Conservation (phyloP, 1,139 yeast genomes). For the Saccharomycopsis crataegensis region DNA sequence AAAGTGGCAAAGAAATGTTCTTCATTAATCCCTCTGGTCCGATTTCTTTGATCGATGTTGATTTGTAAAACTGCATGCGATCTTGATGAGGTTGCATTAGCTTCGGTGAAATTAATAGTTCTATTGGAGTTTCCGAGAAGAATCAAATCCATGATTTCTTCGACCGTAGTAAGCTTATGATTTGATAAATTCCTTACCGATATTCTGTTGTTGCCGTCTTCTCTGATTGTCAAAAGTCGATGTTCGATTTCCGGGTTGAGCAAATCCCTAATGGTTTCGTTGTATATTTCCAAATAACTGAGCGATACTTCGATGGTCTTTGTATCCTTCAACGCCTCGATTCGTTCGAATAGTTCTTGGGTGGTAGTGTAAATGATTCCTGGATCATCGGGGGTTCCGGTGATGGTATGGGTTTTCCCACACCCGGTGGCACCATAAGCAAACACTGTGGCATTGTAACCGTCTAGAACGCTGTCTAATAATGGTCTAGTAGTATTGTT, state of each 20-base stretch:
- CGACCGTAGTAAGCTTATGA: conserved; percentile 56
- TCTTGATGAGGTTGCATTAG: conserved; percentile 82
- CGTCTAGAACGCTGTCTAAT: conserved; percentile 69
- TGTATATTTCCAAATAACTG: conserved; percentile 81
- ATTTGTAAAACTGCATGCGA: conserved; percentile 91
- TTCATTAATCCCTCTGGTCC: conserved; percentile 58
- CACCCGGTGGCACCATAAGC: conserved; percentile 97
- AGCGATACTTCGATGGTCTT: conserved; percentile 54
- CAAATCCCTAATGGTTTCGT: conserved; percentile 79
- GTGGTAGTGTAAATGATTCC: conserved; percentile 78
- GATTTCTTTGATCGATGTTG: conserved; percentile 54
- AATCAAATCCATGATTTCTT: conserved; percentile 77
- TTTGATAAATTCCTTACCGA: conserved; percentile 67
- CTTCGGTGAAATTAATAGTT: conserved; percentile 82
- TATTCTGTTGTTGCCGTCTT: conserved; percentile 61
- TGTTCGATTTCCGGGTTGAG: conserved; percentile 44
- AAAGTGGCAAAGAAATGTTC: conserved; percentile 71
- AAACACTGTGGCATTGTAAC: conserved; percentile 84
- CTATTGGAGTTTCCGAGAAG: conserved; percentile 66
- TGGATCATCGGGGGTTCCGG: conserved; percentile 67
- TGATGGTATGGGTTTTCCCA: conserved; percentile 91
- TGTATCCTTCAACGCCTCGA: conserved; percentile 48
- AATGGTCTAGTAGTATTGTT: conserved; percentile 61
- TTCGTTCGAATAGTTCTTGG: conserved; percentile 61
- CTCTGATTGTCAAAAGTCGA: conserved; percentile 51